Evolutionary conservation across 2,329 filamentous ascomycete genomes (phyloP), one percentile per base, ranked within the genome.

Genomic region (Diaporthe humulicola): DNA sequence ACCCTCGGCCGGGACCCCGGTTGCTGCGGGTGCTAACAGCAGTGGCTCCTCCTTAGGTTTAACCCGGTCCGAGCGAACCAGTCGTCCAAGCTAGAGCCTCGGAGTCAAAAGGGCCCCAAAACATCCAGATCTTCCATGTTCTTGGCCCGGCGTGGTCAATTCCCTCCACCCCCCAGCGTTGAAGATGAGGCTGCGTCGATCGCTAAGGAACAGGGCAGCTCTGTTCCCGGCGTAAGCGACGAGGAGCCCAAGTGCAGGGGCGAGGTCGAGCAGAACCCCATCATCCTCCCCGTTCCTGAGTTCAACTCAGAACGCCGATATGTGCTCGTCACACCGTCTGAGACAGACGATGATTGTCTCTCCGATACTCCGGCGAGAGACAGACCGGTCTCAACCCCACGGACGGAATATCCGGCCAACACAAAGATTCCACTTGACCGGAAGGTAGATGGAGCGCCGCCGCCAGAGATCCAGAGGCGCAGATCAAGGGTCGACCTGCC

Each of bases 161-260:
- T 86, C 80, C 91, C 93, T 8, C 93, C 93, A 1, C 86, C 87
- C 25, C 92, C 93, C 5, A 91, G 83, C 48, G 92, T 93, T 64
- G 93, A 96, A 81, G 93, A 95, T 80, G 93, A 95, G 81, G 84
- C 81, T 22, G 87, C 86, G 19, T 90, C 93, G 10, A 82, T 94
- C 50, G 89, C 88, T 8, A 90, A 88, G 80, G 93, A 95, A 80
- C 83, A 90, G 78, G 86, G 87, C 36, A 79, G 81, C 57, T 83
- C 83, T 38, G 78, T 80, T 45, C 77, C 82, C 50, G 78, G 78
- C 69, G 81, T 78, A 57, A 79, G 77, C 71, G 86, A 85, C 73
- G 92, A 93, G 77, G 90, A 92, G 74, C 87, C 90, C 38, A 86
- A 87, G 67, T 88, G 88, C 74, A 89, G 90, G 73, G 94, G 94